Conservation (phyloP, 2,329 filamentous ascomycete genomes). For the Colletotrichum zoysiae region DNA sequence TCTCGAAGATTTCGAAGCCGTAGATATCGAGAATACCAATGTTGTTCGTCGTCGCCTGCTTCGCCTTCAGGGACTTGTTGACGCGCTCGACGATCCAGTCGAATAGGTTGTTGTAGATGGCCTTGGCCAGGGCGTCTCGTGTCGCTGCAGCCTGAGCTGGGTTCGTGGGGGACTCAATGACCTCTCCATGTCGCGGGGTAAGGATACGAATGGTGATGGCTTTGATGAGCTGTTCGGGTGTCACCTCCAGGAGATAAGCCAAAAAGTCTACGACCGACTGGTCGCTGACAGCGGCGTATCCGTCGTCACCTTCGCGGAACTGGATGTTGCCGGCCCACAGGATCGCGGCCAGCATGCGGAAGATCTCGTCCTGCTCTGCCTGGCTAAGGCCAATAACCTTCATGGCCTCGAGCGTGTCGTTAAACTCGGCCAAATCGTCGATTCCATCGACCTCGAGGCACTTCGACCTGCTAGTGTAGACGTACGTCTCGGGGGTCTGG, state of each 20-base stretch:
- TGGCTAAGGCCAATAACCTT: conserved; percentile 90
- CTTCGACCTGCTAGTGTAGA: conserved; percentile 94
- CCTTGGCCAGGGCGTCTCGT: conserved; percentile 91
- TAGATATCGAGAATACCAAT: conserved; percentile 99
- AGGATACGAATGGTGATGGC: conserved; percentile 92
- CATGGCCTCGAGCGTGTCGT: conserved; percentile 95
- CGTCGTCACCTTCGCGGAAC: conserved; percentile 89
- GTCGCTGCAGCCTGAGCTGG: conserved; percentile 87
- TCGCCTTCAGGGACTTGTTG: conserved; percentile 87
- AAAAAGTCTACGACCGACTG: conserved; percentile 94
- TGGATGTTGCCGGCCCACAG: conserved; percentile 96
- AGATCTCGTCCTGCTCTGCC: conserved; percentile 93
- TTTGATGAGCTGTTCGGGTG: conserved; percentile 82
- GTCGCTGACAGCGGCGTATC: conserved; percentile 88
- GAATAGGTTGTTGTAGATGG: conserved; percentile 97
- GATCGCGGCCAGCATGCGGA: conserved; percentile 92
- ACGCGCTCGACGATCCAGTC: conserved; percentile 98
- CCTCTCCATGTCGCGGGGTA: conserved; percentile 73
- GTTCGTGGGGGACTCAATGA: conserved; percentile 84
- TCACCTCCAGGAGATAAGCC: conserved; percentile 92
- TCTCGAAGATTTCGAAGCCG: conserved; percentile 99
- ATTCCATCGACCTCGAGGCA: conserved; percentile 96
- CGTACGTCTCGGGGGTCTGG: conserved; percentile 91
- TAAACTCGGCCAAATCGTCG: conserved; percentile 89
- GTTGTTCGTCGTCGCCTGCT: conserved; percentile 80